Conservation (phyloP, 257 asterid genomes). For the Paraleonurus japonicus region DNA sequence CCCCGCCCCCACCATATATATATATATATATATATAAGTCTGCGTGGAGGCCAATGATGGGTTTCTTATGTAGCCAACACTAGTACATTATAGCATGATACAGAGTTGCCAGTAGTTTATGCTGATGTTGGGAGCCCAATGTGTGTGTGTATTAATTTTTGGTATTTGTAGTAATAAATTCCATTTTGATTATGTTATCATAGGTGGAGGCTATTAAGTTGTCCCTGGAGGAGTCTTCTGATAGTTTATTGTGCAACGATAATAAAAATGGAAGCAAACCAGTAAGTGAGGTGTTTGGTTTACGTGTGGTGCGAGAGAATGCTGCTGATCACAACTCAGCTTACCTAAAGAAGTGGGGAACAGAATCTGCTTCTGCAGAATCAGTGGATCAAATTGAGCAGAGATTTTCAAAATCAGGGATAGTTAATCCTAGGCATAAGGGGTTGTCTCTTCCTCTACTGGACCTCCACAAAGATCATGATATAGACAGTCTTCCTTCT, state of each 20-base stretch:
- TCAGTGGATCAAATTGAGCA: conserved; percentile 34
- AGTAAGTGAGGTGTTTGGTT: conserved; percentile 25
- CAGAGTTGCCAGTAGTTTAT: too few relatives aligned
- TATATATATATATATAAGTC: not conserved
- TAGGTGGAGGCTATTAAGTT: conserved; percentile 61
- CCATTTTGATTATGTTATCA: conserved; percentile 35
- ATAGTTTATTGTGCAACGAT: conserved; percentile 30
- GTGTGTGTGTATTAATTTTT: not conserved
- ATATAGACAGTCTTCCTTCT: conserved; percentile 93
- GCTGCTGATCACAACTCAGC: conserved; percentile 27
- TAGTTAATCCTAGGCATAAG: conserved; percentile 48
- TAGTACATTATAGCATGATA: too few relatives aligned
- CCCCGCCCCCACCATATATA: not conserved
- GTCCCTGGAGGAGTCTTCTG: conserved; percentile 39
- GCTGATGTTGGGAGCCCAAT: too few relatives aligned
- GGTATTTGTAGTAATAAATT: conserved; percentile 13
- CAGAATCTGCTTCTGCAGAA: conserved; percentile 35
- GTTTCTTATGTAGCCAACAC: too few relatives aligned
- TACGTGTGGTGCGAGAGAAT: conserved; percentile 33
- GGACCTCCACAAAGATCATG: conserved; percentile 94
- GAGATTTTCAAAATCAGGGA: conserved; percentile 31
- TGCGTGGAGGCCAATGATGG: too few relatives aligned
- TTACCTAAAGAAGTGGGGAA: conserved; percentile 30
- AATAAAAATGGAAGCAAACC: conserved; percentile 31
- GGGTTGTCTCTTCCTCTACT: conserved; percentile 67